Evolutionary conservation across 2,329 filamentous ascomycete species (phyloP).

Genomic region (Neurospora sp.): DNA sequence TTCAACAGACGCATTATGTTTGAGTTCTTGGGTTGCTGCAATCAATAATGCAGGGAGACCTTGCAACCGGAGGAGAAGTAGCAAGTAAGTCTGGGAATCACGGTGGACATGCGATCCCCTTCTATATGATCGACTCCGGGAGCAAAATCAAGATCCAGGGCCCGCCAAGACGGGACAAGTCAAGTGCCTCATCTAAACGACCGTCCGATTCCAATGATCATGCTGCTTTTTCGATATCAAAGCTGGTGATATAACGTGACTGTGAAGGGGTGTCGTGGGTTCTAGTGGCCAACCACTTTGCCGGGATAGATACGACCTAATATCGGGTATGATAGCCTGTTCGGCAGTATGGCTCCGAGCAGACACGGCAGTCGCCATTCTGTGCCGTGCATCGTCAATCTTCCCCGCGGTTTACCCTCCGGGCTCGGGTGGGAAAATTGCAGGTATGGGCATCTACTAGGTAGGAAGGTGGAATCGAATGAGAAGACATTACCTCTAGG

Average conservation of each 20-base stretch:
- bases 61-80: background rate
- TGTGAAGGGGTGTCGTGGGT: background rate
- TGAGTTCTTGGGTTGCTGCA: background rate
- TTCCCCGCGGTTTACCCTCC: too few relatives aligned
- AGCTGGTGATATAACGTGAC: background rate
- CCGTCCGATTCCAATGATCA: background rate
- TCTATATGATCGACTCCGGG: background rate
- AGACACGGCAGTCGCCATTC: background rate
- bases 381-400: too few relatives aligned
- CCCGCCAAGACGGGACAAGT: slow-evolving; percentile 5
- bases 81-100: background rate
- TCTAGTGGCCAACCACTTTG: slow-evolving; percentile 7
- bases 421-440: too few relatives aligned
- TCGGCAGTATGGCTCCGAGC: slow-evolving; percentile 14
- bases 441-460: too few relatives aligned
- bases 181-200: background rate
- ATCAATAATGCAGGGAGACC: background rate
- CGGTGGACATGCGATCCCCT: background rate
- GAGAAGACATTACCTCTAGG: background rate
- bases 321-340: slow-evolving; percentile 17
- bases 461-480: background rate
- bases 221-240: background rate
- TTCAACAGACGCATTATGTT: slow-evolving; percentile 13
- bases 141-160: background rate
- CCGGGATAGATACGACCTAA: slow-evolving; percentile 6